phyloP scores from a whole-genome alignment of 345 rosid species.

The Orychophragmus violaceus region DNA sequence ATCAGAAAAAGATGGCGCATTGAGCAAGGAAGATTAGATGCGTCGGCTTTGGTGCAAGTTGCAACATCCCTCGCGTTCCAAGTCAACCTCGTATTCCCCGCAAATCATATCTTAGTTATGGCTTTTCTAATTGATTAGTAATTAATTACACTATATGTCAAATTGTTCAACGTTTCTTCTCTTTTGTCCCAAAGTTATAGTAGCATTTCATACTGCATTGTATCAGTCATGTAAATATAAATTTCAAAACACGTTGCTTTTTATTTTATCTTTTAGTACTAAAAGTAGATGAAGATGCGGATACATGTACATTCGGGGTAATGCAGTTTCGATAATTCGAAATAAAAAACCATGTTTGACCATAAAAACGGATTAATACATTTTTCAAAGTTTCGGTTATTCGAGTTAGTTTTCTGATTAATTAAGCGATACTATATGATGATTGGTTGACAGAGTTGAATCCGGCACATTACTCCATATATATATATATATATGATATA shows the following conservation, averaged over 20 bases:
- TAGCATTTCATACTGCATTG: too few relatives aligned
- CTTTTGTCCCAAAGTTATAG: neutral
- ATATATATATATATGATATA: neutral
- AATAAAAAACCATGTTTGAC: neutral
- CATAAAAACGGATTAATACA: too few relatives aligned
- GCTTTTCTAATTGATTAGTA: too few relatives aligned
- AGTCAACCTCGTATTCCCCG: conserved; percentile 23
- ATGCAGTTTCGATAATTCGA: neutral
- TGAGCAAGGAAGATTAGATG: conserved; percentile 24
- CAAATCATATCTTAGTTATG: conserved; percentile 5
- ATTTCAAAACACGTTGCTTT: too few relatives aligned
- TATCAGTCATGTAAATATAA: neutral
- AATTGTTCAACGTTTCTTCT: conserved; percentile 18
- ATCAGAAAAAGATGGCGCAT: conserved; percentile 4
- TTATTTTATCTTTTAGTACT: too few relatives aligned
- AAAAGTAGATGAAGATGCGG: neutral
- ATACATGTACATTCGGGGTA: neutral
- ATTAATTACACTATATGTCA: neutral
- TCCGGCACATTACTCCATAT: neutral
- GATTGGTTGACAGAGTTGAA: neutral
- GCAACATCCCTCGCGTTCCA: conserved; percentile 11
- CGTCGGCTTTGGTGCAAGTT: conserved; percentile 11
- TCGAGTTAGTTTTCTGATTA: neutral
- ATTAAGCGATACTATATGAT: neutral
- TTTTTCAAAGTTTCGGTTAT: too few relatives aligned